Percentiles rank a stretch among this genome's conserved stretches.
Evolutionary conservation across 352 stramenopile species (phyloP).

Genomic region (Saprolegnia diclina): DNA sequence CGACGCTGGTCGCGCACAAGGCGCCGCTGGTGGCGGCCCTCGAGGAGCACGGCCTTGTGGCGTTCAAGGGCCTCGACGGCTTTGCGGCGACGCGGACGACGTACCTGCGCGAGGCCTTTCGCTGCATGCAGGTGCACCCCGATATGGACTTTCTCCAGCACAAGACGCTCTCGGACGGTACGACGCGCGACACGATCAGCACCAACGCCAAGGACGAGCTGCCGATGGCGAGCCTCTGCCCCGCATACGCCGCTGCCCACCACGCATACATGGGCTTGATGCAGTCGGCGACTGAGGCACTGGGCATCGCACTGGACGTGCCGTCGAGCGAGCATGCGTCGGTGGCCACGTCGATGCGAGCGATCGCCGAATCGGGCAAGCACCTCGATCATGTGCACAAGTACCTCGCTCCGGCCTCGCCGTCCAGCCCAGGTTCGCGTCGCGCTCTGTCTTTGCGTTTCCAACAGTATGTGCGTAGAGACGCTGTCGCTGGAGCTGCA

Average conservation of each 20-base stretch:
- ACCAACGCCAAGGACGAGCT: slow-evolving; percentile 30
- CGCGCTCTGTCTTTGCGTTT: background rate
- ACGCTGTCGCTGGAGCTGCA: slow-evolving; percentile 29
- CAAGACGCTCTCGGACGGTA: slow-evolving; percentile 29
- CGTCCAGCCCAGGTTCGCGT: background rate
- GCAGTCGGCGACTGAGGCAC: background rate
- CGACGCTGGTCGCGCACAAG: background rate
- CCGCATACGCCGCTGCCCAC: slow-evolving; percentile 19
- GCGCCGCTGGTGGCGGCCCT: slow-evolving; percentile 24
- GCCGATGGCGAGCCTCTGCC: slow-evolving; percentile 17
- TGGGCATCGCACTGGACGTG: slow-evolving; percentile 13
- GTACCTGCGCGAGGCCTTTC: slow-evolving; percentile 25
- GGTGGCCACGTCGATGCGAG: slow-evolving; percentile 16
- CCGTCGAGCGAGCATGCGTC: background rate
- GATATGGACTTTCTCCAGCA: slow-evolving; percentile 4
- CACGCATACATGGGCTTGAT: slow-evolving; percentile 21
- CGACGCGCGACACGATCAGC: slow-evolving; percentile 30
- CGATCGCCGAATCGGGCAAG: slow-evolving; percentile 23
- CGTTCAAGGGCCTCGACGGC: slow-evolving; percentile 28
- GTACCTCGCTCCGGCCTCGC: slow-evolving; percentile 21
- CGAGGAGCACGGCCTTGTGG: slow-evolving; percentile 27
- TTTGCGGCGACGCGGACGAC: slow-evolving; percentile 24
- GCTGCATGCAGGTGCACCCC: slow-evolving; percentile 20
- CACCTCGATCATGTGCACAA: slow-evolving; percentile 31
- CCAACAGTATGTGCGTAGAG: background rate